Conservation (phyloP, 192 early-diverging fungal species). For the Podila epigama region DNA sequence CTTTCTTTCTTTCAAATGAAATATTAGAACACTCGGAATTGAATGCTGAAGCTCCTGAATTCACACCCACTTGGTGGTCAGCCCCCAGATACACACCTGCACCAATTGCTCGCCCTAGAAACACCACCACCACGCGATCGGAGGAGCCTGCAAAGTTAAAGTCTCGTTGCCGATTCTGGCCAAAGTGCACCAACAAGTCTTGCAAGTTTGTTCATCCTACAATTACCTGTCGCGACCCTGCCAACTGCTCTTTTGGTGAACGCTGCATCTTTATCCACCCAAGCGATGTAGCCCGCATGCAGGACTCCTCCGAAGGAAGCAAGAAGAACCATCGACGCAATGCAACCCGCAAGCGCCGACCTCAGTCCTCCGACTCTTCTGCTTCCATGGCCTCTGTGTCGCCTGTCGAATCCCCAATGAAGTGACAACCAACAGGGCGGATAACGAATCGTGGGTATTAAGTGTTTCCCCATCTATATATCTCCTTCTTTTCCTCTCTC, state of each 20-base stretch:
- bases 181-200: conserved; percentile 60
- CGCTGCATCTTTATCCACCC: conserved; percentile 46
- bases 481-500: neutral
- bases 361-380: conserved; percentile 23
- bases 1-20: neutral
- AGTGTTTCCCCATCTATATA: too few species aligned
- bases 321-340: conserved; percentile 28
- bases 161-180: conserved; percentile 56
- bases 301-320: neutral
- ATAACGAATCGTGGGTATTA: neutral
- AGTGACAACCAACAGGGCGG: neutral
- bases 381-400: conserved; percentile 22
- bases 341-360: conserved; percentile 1
- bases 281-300: conserved; percentile 23
- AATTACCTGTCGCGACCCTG: conserved; percentile 50
- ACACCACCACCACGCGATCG: neutral
- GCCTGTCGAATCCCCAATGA: conserved; percentile 1
- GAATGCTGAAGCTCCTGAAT: conserved; percentile 39
- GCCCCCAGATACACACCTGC: neutral
- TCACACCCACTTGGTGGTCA: conserved; percentile 33
- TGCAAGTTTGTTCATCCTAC: conserved; percentile 60
- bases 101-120: neutral
- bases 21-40: conserved; percentile 49
- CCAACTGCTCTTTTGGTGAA: conserved; percentile 37
- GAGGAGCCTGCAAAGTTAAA: conserved; percentile 27